Conservation (phyloP, 2,329 filamentous ascomycete species). For the Herpotrichia juniperi region DNA sequence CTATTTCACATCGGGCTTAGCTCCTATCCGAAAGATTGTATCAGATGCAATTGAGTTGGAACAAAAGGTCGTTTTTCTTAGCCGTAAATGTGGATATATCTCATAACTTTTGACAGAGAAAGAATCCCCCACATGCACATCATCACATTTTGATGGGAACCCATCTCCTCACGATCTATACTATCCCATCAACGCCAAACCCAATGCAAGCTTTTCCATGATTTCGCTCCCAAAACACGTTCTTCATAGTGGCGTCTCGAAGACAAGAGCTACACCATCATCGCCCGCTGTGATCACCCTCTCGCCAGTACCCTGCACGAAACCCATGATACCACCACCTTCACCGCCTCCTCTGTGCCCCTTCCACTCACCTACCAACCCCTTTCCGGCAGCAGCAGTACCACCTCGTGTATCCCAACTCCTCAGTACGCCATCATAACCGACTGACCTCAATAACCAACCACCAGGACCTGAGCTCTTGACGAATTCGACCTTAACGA, state of each 20-base stretch:
- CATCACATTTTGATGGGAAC: no score
- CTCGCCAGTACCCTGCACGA: conserved; percentile 80
- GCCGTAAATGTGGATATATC: no score
- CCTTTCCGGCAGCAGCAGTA: conserved; percentile 69
- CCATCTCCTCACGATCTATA: no score
- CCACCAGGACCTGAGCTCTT: conserved; percentile 46
- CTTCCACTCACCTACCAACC: conserved; percentile 84
- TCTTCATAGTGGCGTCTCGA: not conserved
- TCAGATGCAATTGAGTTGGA: no score
- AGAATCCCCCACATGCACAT: no score
- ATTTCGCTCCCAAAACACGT: not conserved
- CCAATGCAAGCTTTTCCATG: not conserved
- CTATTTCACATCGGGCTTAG: not conserved
- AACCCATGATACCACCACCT: conserved; percentile 86
- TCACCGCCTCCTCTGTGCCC: conserved; percentile 86
- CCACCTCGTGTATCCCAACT: conserved; percentile 83
- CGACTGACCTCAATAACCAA: conserved; percentile 85
- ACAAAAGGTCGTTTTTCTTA: no score
- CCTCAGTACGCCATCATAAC: conserved; percentile 89
- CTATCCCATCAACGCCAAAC: not conserved
- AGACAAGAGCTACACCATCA: conserved; percentile 56
- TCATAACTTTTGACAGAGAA: no score
- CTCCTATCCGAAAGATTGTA: no score
- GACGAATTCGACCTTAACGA: conserved; percentile 93
- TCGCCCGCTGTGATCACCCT: conserved; percentile 89